A percentile compares a stretch with the other conserved stretches of the same genome.
Evolutionary conservation across 83 land plant species (phyloP).

Genomic region (Thuja plicata): DNA sequence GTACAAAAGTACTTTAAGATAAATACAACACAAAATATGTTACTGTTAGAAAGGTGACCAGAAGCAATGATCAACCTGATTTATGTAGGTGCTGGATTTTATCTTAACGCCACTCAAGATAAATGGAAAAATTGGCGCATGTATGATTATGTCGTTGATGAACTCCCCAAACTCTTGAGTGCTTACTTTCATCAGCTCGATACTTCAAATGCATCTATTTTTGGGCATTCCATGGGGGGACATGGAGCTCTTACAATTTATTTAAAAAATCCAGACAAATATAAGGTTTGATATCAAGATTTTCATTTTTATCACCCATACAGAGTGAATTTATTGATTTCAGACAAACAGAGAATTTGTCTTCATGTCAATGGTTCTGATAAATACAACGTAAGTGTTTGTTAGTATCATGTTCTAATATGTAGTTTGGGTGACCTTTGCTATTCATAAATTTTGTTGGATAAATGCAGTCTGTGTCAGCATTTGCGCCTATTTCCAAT

Average conservation of each 20-base stretch:
- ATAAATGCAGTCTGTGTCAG: slow-evolving; percentile 86
- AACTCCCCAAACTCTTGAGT: slow-evolving; percentile 72
- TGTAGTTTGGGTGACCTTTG: background rate
- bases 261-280: slow-evolving; percentile 82
- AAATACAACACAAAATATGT: background rate
- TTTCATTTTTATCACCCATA: background rate
- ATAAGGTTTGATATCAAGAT: slow-evolving; percentile 52
- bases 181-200: slow-evolving; percentile 84
- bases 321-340: background rate
- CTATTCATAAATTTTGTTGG: slow-evolving; percentile 4
- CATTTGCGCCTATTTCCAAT: slow-evolving; percentile 94
- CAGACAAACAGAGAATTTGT: background rate
- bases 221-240: slow-evolving; percentile 99
- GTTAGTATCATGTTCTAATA: background rate
- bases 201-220: slow-evolving; percentile 77
- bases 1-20: background rate
- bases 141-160: slow-evolving; percentile 98
- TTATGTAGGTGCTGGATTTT: slow-evolving; percentile 95
- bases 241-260: slow-evolving; percentile 96
- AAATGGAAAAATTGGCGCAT: slow-evolving; percentile 99
- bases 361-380: background rate
- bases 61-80: background rate
- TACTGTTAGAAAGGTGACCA: background rate
- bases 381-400: background rate
- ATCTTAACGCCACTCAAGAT: slow-evolving; percentile 95